Evolutionary conservation across 208 protist species (phyloP).

Genomic region (Naegleria fowleri): DNA sequence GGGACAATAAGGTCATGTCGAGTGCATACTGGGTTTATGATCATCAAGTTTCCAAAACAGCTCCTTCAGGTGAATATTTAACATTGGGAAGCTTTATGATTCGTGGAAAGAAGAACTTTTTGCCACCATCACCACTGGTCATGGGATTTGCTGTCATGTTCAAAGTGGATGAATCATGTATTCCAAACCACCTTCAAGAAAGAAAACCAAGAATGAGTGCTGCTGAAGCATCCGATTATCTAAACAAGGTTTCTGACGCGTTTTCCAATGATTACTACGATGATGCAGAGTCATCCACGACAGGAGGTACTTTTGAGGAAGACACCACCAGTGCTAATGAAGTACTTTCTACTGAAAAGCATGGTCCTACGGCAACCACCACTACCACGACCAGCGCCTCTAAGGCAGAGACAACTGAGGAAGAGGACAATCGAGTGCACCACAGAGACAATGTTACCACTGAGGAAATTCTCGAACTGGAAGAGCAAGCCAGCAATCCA

Average conservation of each 20-base stretch:
- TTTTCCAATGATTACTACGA: constrained; percentile 38
- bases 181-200: constrained; percentile 49
- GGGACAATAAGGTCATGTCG: constrained; percentile 82
- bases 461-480: constrained; percentile 22
- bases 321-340: background rate
- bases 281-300: background rate
- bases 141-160: constrained; percentile 67
- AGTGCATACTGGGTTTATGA: constrained; percentile 85
- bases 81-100: constrained; percentile 78
- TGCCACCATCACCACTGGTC: constrained; percentile 56
- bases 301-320: background rate
- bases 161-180: constrained; percentile 42
- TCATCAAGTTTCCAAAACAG: constrained; percentile 71
- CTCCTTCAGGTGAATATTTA: constrained; percentile 74
- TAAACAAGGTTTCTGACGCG: background rate
- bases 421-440: background rate
- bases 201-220: constrained; percentile 26
- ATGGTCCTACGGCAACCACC: background rate
- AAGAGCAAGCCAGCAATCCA: constrained; percentile 30
- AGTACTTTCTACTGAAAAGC: background rate
- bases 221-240: background rate
- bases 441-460: background rate
- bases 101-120: constrained; percentile 76
- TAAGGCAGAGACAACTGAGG: background rate
- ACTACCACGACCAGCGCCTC: constrained; percentile 16